Percentiles rank a stretch among this genome's conserved stretches.
phyloP scores from a whole-genome alignment of 2,329 filamentous ascomycete species.

The Ophiocordyceps unilateralis region DNA sequence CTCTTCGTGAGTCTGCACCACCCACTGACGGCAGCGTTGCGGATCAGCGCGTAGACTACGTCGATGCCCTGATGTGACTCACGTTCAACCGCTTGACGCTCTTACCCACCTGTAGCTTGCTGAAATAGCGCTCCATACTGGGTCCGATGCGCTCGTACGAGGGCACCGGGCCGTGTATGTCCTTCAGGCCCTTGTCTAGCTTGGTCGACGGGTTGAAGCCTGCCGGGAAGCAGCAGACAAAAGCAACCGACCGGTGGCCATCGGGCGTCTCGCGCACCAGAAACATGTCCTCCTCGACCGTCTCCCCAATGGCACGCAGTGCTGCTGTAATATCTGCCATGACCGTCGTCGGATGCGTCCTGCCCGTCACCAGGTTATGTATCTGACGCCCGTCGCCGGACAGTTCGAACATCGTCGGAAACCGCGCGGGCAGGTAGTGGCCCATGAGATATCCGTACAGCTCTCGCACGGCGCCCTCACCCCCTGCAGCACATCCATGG shows the following conservation, averaged over 20 bases:
- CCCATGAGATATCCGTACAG: conserved; percentile 28
- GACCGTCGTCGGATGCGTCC: conserved; percentile 12
- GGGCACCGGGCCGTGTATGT: conserved; percentile 35
- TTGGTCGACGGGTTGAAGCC: conserved; percentile 35
- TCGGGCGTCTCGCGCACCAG: conserved; percentile 23
- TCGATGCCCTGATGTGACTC: neutral
- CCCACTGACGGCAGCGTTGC: conserved; percentile 21
- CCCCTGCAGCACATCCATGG: conserved; percentile 22
- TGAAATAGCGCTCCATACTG: conserved; percentile 38
- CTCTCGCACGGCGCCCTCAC: conserved; percentile 25
- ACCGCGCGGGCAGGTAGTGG: conserved; percentile 29
- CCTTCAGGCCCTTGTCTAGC: conserved; percentile 27
- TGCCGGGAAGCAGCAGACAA: conserved; percentile 32
- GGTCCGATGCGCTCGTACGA: conserved; percentile 34
- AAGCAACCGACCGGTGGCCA: conserved; percentile 27
- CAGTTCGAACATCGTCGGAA: conserved; percentile 29
- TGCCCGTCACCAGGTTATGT: conserved; percentile 22
- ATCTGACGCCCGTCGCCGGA: conserved; percentile 13
- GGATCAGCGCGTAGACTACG: no score
- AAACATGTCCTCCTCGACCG: conserved; percentile 38
- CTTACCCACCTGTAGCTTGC: conserved; percentile 27
- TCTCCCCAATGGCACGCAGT: conserved; percentile 26
- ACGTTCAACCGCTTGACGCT: conserved; percentile 33
- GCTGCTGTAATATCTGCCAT: conserved; percentile 14
- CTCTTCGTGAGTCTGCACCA: conserved; percentile 23